phyloP scores from a whole-genome alignment of 2,329 filamentous ascomycete species.

The Pseudogymnoascus sp. region DNA sequence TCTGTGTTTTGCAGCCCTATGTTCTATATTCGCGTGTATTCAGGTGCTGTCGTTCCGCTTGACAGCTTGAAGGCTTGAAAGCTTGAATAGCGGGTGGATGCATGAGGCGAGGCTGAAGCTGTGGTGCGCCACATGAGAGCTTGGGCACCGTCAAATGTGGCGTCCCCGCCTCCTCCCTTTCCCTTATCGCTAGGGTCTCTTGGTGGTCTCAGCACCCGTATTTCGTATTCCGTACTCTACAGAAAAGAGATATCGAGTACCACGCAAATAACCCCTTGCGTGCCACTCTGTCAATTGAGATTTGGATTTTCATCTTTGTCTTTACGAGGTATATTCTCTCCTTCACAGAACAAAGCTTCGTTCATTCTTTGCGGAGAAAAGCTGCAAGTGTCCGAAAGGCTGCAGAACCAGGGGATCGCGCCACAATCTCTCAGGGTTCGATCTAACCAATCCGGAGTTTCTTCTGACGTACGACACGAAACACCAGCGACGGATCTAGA shows the following conservation, averaged over 20 bases:
- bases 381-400: background rate
- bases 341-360: background rate
- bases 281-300: background rate
- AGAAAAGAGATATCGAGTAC: constrained; percentile 5
- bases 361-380: background rate
- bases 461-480: constrained; percentile 5
- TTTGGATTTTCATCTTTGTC: background rate
- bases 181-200: constrained; percentile 7
- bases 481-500: background rate
- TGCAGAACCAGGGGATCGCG: background rate
- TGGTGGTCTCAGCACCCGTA: constrained; percentile 3
- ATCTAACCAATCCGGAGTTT: background rate
- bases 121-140: background rate
- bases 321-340: background rate
- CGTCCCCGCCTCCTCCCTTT: background rate
- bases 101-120: background rate
- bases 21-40: background rate
- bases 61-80: background rate
- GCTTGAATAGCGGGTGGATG: background rate
- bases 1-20: background rate
- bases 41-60: background rate
- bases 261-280: background rate
- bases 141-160: background rate
- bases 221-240: background rate
- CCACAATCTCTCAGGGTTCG: background rate